A percentile compares a stretch with the other conserved stretches of the same genome.
These are phyloP conservation scores for Anthracocystis walkeri DNA, from an alignment of 1,284 basidiomycete genomes.

Conservation along the genomic window DNA sequence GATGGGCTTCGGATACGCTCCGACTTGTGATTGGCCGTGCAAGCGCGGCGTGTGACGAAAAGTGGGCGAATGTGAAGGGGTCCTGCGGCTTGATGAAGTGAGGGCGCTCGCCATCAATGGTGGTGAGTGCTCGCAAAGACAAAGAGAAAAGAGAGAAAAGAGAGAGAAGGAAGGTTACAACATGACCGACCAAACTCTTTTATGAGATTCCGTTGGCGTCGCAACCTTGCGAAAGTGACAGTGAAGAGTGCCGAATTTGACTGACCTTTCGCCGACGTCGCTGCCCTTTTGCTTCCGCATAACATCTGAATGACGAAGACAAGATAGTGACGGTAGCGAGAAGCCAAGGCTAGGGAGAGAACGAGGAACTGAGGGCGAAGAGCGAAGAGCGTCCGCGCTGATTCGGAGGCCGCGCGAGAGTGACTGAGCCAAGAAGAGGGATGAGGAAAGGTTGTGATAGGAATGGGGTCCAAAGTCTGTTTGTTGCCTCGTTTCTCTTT, in stretches of 20 bases:
- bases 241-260: not conserved
- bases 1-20: not conserved
- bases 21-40: not conserved
- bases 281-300: not conserved
- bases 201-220: constrained; percentile 5
- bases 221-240: no score
- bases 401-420: no score
- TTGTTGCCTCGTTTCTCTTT: not conserved
- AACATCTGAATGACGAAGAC: no score
- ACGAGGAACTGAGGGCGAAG: no score
- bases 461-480: no score
- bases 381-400: no score
- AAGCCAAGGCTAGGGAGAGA: no score
- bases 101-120: constrained; percentile 5
- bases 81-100: constrained; percentile 8
- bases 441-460: no score
- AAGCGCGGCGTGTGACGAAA: not conserved
- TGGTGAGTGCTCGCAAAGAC: not conserved
- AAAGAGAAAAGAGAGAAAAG: not conserved
- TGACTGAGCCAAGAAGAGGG: no score
- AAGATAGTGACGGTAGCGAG: no score
- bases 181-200: not conserved
- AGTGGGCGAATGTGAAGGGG: not conserved
- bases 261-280: not conserved
- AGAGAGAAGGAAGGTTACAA: not conserved